Base-by-base conservation (phyloP, 106 monocot genomes). In the Agapanthus africanus region DNA sequence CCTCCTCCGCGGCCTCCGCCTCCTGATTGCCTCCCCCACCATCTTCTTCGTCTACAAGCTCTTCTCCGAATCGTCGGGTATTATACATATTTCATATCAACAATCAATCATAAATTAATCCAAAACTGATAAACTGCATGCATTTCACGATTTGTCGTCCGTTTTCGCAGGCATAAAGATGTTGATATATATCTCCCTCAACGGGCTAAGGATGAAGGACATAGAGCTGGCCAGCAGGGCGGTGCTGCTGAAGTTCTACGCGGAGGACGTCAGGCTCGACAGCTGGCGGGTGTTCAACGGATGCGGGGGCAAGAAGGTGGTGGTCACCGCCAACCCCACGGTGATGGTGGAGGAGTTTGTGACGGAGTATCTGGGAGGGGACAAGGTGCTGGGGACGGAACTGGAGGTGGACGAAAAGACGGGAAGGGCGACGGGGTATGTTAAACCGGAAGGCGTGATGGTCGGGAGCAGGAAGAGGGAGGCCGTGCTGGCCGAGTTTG, bases 281-380 rank as follows among this genome's bases (percentile, higher is more conserved):
- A 73, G 79, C 59, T 95, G 87, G 85, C 11, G 54, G 42, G 79
- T 74, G 37, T 95, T 95, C 77, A 26, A 71, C 5, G 44, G 57
- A 7, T 89, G 88, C 76, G 74, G 71, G 54, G n/a, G 77, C 38
- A 38, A 79, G 76, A 35, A 80, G 78, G 91, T 89, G 52, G 80
- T 97, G 65, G 86, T 91, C 74, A 97, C 95, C 59, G 86, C 88
- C 60, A 86, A 83, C 41, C 91, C 91, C 63, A 66, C 40, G 33
- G 91, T 89, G 73, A 86, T 97, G 78, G 95, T 97, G 69, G 84
- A 77, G 57, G 78, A 82, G 18, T 97, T 97, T 65, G 84, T 82
- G 42, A 79, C 54, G 63, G 91, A 87, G 74, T 86, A 77, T 34
- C 44, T 97, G 36, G 91, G 95, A 6, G 91, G 79, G 9, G 80